Percentiles rank a stretch among this genome's conserved stretches.
phyloP scores from a whole-genome alignment of 495 filamentous ascomycete species.

The Melanomma pulvis-pyrius region DNA sequence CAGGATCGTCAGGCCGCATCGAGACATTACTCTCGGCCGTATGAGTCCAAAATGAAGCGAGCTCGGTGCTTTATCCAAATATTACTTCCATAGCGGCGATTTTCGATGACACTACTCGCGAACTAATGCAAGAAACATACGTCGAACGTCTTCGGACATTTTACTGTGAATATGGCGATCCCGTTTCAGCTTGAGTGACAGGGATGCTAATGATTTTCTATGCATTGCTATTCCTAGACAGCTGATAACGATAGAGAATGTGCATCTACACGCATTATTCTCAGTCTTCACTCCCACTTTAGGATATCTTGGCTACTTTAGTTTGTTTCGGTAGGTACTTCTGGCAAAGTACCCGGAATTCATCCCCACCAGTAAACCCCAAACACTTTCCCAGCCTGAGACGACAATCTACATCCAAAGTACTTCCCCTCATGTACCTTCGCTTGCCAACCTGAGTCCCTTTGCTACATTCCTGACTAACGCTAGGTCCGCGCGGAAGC shows the following conservation, averaged over 20 bases:
- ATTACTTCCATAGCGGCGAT: background rate
- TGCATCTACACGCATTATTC: conserved; percentile 3
- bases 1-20: background rate
- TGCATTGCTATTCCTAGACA: conserved; percentile 10
- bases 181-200: conserved; percentile 15
- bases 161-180: conserved; percentile 22
- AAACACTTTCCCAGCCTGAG: background rate
- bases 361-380: background rate
- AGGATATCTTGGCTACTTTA: background rate
- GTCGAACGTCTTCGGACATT: conserved; percentile 30
- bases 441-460: background rate
- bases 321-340: conserved; percentile 11
- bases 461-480: background rate
- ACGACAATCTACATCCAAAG: background rate
- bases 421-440: conserved; percentile 20
- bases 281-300: background rate
- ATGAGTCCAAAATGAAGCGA: background rate
- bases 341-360: conserved; percentile 8
- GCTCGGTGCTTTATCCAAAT: background rate
- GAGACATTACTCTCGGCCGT: background rate
- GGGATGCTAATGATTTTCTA: conserved; percentile 10
- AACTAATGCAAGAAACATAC: conserved; percentile 26
- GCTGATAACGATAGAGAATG: conserved; percentile 32
- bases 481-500: conserved; percentile 17
- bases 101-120: background rate